Percentiles rank a stretch among this genome's conserved stretches.
phyloP scores from a whole-genome alignment of 768 basidiomycete species.

The Chalciporus chontae region DNA sequence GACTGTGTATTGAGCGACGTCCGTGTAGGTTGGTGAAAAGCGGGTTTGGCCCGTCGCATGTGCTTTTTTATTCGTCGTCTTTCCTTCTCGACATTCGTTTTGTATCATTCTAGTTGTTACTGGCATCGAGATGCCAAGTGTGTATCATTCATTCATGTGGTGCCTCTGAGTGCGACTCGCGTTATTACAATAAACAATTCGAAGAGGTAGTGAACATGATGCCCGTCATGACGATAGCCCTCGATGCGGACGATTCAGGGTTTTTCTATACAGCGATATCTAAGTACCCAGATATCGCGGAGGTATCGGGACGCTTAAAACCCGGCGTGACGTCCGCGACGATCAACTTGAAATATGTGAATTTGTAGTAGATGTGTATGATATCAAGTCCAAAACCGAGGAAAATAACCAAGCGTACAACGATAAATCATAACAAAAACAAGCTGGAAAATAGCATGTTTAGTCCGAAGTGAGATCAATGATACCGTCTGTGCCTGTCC shows the following conservation, averaged over 20 bases:
- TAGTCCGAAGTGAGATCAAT: slow-evolving; percentile 41
- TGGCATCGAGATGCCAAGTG: not conserved
- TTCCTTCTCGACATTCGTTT: slow-evolving; percentile 12
- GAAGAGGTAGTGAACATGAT: too few relatives aligned
- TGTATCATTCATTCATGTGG: too few relatives aligned
- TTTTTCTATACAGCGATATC: too few relatives aligned
- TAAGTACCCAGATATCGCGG: too few relatives aligned
- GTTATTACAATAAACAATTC: too few relatives aligned
- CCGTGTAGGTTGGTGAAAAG: slow-evolving; percentile 4
- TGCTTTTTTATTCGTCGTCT: not conserved
- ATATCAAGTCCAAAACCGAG: not conserved
- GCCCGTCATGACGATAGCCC: too few relatives aligned
- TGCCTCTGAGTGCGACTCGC: too few relatives aligned
- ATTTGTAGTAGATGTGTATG: not conserved
- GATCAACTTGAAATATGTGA: too few relatives aligned
- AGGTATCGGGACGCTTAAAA: too few relatives aligned
- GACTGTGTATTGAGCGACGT: slow-evolving; percentile 37
- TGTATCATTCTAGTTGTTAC: not conserved
- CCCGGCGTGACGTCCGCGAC: too few relatives aligned
- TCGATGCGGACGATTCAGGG: too few relatives aligned
- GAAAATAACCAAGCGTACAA: not conserved
- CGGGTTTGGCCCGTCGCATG: not conserved
- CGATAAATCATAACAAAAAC: not conserved
- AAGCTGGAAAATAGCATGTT: not conserved
- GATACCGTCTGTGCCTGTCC: slow-evolving; percentile 23